A percentile compares a stretch with the other conserved stretches of the same genome.
Conservation (phyloP, 1,284 basidiomycete genomes). For the Schizophyllum amplum region DNA sequence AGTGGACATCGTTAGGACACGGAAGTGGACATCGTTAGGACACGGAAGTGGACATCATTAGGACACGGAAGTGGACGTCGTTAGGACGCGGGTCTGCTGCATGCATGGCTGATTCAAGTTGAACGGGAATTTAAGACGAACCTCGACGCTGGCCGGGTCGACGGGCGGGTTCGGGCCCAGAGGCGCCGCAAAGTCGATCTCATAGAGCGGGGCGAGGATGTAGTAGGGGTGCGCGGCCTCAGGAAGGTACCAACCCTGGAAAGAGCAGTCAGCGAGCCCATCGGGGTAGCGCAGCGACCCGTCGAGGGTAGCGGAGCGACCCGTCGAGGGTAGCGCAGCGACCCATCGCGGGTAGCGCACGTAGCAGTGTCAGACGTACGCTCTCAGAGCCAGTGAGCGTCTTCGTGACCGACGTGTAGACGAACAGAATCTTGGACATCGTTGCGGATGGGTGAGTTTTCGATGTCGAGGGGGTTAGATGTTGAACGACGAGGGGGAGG, state of each 20-base stretch:
- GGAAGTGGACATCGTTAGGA: too few relatives aligned
- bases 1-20: too few relatives aligned
- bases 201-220: constrained; percentile 45
- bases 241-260: constrained; percentile 79
- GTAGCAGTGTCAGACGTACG: constrained; percentile 51
- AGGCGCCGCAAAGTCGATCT: constrained; percentile 68
- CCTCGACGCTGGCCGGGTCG: constrained; percentile 52
- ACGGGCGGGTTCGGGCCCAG: constrained; percentile 67
- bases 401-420: constrained; percentile 65
- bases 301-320: too few relatives aligned
- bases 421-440: constrained; percentile 62
- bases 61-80: too few relatives aligned
- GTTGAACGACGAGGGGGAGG: too few relatives aligned
- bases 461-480: too few relatives aligned
- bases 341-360: constrained; percentile 16
- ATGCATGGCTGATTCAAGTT: neutral
- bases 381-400: constrained; percentile 52
- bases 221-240: too few relatives aligned
- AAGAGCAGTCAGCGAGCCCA: constrained; percentile 50
- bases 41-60: too few relatives aligned
- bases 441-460: too few relatives aligned
- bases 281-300: too few relatives aligned
- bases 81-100: too few relatives aligned
- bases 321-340: constrained; percentile 1
- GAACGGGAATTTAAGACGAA: constrained; percentile 13